Percentiles rank a stretch among this genome's conserved stretches.
Conservation (phyloP, 208 protist genomes). For the Acanthamoeba triangularis region DNA sequence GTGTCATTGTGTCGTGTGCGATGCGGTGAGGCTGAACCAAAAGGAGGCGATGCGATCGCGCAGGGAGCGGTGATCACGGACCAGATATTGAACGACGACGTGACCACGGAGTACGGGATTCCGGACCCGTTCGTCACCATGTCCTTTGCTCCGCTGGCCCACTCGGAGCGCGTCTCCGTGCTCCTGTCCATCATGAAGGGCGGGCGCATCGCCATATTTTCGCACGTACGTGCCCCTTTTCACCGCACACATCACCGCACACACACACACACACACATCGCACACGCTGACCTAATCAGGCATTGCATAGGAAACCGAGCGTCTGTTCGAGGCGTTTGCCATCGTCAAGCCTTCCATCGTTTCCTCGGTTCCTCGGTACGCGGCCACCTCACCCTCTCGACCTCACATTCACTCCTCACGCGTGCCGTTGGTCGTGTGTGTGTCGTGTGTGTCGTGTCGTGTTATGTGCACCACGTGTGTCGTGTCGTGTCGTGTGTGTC, state of each 20-base stretch:
- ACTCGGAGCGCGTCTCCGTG: slow-evolving; percentile 50
- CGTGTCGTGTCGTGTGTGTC: too few species aligned
- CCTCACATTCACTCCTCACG: not conserved
- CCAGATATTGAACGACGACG: slow-evolving; percentile 32
- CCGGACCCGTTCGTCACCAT: slow-evolving; percentile 15
- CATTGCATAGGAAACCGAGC: not conserved
- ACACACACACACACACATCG: not conserved
- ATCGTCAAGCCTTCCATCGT: slow-evolving; percentile 32
- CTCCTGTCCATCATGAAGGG: slow-evolving; percentile 38
- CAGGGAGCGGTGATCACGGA: slow-evolving; percentile 53
- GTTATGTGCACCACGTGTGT: too few species aligned
- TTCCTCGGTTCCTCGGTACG: slow-evolving; percentile 16
- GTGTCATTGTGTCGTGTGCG: not conserved
- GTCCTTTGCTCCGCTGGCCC: slow-evolving; percentile 54
- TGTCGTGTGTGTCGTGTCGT: not conserved
- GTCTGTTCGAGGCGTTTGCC: slow-evolving; percentile 40
- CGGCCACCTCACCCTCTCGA: not conserved
- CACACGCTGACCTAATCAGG: not conserved
- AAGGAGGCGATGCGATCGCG: not conserved
- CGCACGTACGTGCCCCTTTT: not conserved
- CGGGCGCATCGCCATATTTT: slow-evolving; percentile 18
- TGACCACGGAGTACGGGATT: not conserved
- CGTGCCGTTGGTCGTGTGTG: not conserved
- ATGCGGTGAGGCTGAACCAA: not conserved
- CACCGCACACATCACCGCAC: not conserved